Evolutionary conservation across 2,329 filamentous ascomycete genomes (phyloP).

Genomic region (Hymenoscyphus scutula): DNA sequence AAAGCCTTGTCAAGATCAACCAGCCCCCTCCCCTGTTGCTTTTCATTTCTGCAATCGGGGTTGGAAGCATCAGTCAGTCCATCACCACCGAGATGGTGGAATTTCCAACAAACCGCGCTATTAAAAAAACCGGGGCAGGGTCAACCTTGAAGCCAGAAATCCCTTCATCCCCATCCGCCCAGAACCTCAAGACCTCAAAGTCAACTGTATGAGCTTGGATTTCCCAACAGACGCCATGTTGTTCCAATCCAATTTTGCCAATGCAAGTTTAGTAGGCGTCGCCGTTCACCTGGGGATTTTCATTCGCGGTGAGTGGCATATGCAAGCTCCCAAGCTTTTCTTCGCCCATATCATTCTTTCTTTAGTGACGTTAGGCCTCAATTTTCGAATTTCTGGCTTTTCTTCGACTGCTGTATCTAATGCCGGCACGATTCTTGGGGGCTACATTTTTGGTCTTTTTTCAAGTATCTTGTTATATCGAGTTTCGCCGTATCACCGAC

Average conservation of each 20-base stretch:
- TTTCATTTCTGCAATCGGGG: background rate
- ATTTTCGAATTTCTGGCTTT: background rate
- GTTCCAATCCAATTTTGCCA: background rate
- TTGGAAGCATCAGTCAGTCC: background rate
- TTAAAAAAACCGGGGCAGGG: background rate
- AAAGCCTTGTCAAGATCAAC: background rate
- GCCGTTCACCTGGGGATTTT: constrained; percentile 5
- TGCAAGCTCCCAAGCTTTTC: background rate
- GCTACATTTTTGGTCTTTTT: constrained; percentile 6
- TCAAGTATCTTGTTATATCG: constrained; percentile 14
- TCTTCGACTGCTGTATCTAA: background rate
- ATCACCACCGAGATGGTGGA: background rate
- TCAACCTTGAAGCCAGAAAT: background rate
- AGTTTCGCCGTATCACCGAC: constrained; percentile 10
- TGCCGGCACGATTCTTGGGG: background rate
- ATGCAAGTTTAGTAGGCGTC: constrained; percentile 2
- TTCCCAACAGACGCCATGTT: background rate
- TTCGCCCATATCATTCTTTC: constrained; percentile 1
- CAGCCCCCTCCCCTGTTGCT: background rate
- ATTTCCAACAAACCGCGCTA: background rate
- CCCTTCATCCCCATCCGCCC: background rate
- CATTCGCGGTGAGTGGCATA: constrained; percentile 9
- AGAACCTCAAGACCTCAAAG: background rate
- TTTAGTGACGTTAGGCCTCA: background rate
- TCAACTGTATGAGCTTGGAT: background rate